A percentile compares a stretch with the other conserved stretches of the same genome.
Evolutionary conservation across 345 rosid genomes (phyloP).

Genomic region (Ceriops tagal): DNA sequence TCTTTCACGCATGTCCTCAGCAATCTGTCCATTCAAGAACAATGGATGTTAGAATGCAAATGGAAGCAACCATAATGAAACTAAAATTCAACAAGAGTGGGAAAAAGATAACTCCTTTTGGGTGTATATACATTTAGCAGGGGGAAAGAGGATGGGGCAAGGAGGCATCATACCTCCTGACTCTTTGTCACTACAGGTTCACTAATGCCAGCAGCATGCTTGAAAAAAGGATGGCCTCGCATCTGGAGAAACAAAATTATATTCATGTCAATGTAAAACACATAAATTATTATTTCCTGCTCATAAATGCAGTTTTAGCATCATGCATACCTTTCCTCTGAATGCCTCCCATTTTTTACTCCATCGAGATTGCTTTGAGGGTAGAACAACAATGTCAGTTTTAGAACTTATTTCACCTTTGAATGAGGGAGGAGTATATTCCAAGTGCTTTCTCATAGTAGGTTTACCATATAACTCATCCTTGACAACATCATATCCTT

Average conservation of each 20-base stretch:
- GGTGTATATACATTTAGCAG: neutral
- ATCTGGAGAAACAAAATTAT: constrained; percentile 39
- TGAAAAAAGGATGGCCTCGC: constrained; percentile 68
- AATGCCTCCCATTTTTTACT: constrained; percentile 70
- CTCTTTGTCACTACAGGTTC: constrained; percentile 85
- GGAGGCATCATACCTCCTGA: constrained; percentile 66
- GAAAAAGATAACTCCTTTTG: neutral
- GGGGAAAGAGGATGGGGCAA: too few relatives aligned
- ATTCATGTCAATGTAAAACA: neutral
- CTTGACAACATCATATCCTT: constrained; percentile 81
- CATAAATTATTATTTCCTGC: neutral
- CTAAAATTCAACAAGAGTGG: neutral
- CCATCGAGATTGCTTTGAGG: constrained; percentile 66
- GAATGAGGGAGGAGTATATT: constrained; percentile 55
- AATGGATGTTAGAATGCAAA: constrained; percentile 6
- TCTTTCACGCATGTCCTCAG: constrained; percentile 85
- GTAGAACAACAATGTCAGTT: constrained; percentile 65
- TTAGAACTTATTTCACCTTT: constrained; percentile 72
- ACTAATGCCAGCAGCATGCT: constrained; percentile 59
- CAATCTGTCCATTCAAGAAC: constrained; percentile 52
- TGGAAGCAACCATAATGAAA: neutral
- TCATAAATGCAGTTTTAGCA: neutral
- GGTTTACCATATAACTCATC: constrained; percentile 73
- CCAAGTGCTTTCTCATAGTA: constrained; percentile 74
- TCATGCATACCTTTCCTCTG: constrained; percentile 51